A percentile compares a stretch with the other conserved stretches of the same genome.
These are phyloP conservation scores for Lipomyces oligophaga DNA, from an alignment of 805 yeast genomes.

Conservation along the genomic window DNA sequence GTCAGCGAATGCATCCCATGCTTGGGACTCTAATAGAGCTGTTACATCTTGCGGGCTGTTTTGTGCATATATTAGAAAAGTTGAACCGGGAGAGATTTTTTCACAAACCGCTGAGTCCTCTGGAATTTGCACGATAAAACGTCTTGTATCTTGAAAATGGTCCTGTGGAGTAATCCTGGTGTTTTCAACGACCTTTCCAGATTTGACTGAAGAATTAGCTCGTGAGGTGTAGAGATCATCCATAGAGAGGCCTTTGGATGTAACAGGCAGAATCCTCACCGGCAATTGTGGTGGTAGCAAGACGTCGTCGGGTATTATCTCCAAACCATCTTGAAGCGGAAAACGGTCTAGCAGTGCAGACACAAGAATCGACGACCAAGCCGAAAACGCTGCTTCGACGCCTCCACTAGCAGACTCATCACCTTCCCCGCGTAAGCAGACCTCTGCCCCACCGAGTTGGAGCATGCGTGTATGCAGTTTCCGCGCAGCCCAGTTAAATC, in stretches of 20 bases:
- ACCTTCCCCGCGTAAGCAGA: slow-evolving; percentile 75
- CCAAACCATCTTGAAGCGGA: slow-evolving; percentile 22
- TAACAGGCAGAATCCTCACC: slow-evolving; percentile 34
- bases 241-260: background rate
- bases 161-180: slow-evolving; percentile 59
- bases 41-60: slow-evolving; percentile 66
- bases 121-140: slow-evolving; percentile 44
- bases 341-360: slow-evolving; percentile 34
- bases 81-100: slow-evolving; percentile 67
- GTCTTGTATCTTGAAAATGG: slow-evolving; percentile 90
- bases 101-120: background rate
- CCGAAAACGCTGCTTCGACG: slow-evolving; percentile 67
- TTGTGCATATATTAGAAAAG: slow-evolving; percentile 68
- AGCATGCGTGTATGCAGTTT: slow-evolving; percentile 72
- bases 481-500: slow-evolving; percentile 81
- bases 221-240: background rate
- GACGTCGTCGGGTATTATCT: slow-evolving; percentile 37
- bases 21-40: slow-evolving; percentile 60
- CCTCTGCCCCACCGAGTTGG: slow-evolving; percentile 77
- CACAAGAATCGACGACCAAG: slow-evolving; percentile 47
- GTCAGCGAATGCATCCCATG: slow-evolving; percentile 73
- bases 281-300: slow-evolving; percentile 42
- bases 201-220: slow-evolving; percentile 16
- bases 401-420: slow-evolving; percentile 78
- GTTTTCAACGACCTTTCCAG: slow-evolving; percentile 52